These are phyloP conservation scores for Geosmithia morbida DNA, from an alignment of 2,329 filamentous ascomycete species.

Conservation along the genomic window DNA sequence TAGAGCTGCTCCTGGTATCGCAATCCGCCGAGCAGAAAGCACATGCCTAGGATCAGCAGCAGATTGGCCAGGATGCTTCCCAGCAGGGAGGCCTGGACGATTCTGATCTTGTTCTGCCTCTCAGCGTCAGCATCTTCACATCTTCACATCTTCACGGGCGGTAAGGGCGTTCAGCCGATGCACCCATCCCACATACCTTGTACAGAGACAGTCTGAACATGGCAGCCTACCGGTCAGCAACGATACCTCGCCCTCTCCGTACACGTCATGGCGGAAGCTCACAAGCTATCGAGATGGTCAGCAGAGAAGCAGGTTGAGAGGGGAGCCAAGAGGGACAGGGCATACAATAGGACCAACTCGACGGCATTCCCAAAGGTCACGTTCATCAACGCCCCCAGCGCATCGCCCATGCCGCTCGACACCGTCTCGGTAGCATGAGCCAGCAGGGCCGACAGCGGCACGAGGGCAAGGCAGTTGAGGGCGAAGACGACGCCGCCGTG, in stretches of 20 bases:
- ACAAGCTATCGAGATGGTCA: neutral
- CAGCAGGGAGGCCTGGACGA: constrained; percentile 80
- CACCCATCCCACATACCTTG: no score
- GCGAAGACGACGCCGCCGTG: constrained; percentile 52
- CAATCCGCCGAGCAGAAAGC: constrained; percentile 73
- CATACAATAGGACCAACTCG: constrained; percentile 66
- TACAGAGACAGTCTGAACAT: neutral
- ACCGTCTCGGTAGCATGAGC: constrained; percentile 65
- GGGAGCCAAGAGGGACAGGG: no score
- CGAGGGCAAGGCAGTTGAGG: constrained; percentile 62
- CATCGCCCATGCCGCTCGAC: constrained; percentile 57
- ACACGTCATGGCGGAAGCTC: neutral
- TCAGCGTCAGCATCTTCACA: no score
- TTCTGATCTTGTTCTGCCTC: constrained; percentile 65
- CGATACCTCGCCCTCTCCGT: neutral
- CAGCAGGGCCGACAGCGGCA: constrained; percentile 58
- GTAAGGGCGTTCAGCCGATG: no score
- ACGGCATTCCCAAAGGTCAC: constrained; percentile 70
- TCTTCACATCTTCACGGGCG: no score
- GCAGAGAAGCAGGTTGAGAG: neutral
- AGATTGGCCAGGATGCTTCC: constrained; percentile 85
- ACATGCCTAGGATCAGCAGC: constrained; percentile 82
- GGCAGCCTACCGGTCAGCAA: neutral
- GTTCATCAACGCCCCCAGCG: constrained; percentile 58
- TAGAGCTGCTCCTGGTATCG: constrained; percentile 80